Evolutionary conservation across 345 rosid genomes (phyloP).

Genomic region (Brassica nigra): DNA sequence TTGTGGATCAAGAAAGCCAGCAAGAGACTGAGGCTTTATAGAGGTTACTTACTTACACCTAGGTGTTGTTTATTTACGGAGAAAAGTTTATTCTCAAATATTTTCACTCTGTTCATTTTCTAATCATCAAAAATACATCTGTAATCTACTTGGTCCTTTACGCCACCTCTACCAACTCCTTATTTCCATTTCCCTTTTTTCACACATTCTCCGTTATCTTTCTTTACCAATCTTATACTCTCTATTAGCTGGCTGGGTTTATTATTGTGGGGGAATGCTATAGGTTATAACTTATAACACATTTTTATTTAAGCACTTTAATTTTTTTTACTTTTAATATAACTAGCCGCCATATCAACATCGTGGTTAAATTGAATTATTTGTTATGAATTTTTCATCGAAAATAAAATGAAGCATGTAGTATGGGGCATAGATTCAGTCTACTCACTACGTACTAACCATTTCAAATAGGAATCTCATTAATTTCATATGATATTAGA

Average conservation of each 20-base stretch:
- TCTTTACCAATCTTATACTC: not conserved
- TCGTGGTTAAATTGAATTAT: not conserved
- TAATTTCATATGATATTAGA: not conserved
- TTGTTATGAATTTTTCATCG: not conserved
- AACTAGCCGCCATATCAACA: not conserved
- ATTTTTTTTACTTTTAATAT: not conserved
- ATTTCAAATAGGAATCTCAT: not conserved
- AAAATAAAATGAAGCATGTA: not conserved
- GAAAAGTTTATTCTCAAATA: conserved; percentile 7
- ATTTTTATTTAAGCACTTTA: not conserved
- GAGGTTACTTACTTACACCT: conserved; percentile 16
- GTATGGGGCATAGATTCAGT: not conserved
- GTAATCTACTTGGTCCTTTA: not conserved
- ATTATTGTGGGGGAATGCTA: not conserved
- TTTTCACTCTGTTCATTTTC: conserved; percentile 2
- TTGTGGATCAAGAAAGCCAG: conserved; percentile 16
- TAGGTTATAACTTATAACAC: not conserved
- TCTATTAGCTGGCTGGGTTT: not conserved
- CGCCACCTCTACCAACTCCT: not conserved
- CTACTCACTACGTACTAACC: not conserved
- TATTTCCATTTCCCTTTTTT: not conserved
- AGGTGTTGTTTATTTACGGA: not conserved
- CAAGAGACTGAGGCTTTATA: conserved; percentile 18
- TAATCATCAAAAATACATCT: not conserved
- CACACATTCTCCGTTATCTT: not conserved